phyloP scores from a whole-genome alignment of 352 stramenopile species.

The Pythium grandisporangium region DNA sequence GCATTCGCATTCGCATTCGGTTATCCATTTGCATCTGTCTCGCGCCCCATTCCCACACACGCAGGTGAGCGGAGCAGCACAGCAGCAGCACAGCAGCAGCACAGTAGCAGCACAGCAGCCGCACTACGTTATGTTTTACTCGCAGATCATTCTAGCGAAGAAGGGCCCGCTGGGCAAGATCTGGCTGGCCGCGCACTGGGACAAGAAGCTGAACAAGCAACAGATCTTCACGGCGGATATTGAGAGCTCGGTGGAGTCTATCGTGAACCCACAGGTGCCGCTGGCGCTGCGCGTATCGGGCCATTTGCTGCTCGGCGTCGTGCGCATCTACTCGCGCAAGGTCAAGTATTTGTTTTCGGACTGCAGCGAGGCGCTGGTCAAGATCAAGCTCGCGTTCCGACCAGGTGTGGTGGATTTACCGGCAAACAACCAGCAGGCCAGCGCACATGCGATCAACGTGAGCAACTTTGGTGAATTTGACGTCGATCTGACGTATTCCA shows the following conservation, averaged over 20 bases:
- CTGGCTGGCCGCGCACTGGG: constrained; percentile 98
- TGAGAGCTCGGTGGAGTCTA: constrained; percentile 92
- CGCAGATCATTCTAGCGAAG: constrained; percentile 98
- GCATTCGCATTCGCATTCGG: no score
- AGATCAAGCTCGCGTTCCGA: constrained; percentile 97
- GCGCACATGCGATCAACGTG: constrained; percentile 73
- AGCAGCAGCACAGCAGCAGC: no score
- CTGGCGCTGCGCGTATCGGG: constrained; percentile 96
- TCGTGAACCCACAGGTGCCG: constrained; percentile 95
- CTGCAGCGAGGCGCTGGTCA: constrained; percentile 98
- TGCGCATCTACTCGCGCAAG: constrained; percentile 98
- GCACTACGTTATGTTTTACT: constrained; percentile 96
- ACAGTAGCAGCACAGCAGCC: no score
- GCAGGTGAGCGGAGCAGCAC: no score
- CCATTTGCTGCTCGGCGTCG: constrained; percentile 96
- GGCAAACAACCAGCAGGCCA: constrained; percentile 48
- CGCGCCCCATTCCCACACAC: no score
- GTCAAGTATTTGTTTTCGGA: constrained; percentile 98
- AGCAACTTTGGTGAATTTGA: constrained; percentile 83
- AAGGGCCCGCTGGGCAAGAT: constrained; percentile 98
- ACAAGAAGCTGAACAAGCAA: constrained; percentile 99
- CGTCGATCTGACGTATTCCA: constrained; percentile 72
- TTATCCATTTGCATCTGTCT: no score
- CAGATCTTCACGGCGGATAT: constrained; percentile 99
- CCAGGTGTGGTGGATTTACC: constrained; percentile 76